phyloP scores from a whole-genome alignment of 352 stramenopile species.

The Pythium insidiosum region DNA sequence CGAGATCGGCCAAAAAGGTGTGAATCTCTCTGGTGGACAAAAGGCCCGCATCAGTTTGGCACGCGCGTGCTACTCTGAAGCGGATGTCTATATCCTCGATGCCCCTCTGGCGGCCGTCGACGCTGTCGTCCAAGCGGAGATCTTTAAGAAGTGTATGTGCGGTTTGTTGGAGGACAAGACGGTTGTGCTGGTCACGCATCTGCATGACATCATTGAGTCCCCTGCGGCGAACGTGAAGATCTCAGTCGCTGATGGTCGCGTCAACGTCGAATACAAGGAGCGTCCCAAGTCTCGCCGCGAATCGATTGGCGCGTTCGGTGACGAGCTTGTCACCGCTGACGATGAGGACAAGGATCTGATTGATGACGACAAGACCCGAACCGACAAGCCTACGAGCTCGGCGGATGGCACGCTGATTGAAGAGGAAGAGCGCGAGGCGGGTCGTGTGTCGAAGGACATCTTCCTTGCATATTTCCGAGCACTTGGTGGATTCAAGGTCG shows the following conservation, averaged over 20 bases:
- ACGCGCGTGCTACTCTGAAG: constrained; percentile 64
- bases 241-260: constrained; percentile 2
- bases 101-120: constrained; percentile 92
- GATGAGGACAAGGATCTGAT: not conserved
- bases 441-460: constrained; percentile 9
- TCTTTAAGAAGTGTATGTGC: constrained; percentile 76
- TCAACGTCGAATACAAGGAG: not conserved
- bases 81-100: constrained; percentile 83
- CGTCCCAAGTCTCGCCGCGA: constrained; percentile 2
- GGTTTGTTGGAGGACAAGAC: constrained; percentile 40
- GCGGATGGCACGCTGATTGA: constrained; percentile 6
- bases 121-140: constrained; percentile 87
- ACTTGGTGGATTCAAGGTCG: constrained; percentile 4
- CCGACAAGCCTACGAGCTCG: not conserved
- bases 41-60: constrained; percentile 74
- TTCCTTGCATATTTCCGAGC: constrained; percentile 14
- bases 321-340: not conserved
- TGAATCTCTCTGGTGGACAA: constrained; percentile 93
- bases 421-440: constrained; percentile 15
- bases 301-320: not conserved
- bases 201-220: constrained; percentile 59
- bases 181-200: constrained; percentile 90
- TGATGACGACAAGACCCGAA: not conserved
- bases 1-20: constrained; percentile 94
- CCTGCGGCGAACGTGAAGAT: constrained; percentile 16